A percentile compares a stretch with the other conserved stretches of the same genome.
Conservation (phyloP, 2,329 filamentous ascomycete species). For the Phyllosticta ampelicida region DNA sequence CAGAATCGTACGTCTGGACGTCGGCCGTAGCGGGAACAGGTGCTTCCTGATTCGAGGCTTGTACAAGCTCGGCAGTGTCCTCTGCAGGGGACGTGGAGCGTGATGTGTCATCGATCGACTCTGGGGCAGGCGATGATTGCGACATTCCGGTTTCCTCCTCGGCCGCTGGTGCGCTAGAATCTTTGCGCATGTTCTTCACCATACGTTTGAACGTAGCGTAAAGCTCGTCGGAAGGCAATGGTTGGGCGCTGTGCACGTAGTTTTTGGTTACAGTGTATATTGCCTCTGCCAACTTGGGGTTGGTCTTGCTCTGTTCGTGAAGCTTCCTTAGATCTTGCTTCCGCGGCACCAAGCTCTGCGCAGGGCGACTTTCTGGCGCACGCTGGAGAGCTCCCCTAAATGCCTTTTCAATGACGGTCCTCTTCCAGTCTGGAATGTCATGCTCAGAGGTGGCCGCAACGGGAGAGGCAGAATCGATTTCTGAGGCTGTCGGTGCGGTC, state of each 20-base stretch:
- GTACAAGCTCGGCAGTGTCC: background rate
- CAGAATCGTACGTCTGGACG: background rate
- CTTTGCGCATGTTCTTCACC: constrained; percentile 23
- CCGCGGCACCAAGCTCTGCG: background rate
- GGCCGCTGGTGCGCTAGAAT: background rate
- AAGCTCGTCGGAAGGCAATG: constrained; percentile 24
- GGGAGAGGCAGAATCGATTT: constrained; percentile 1
- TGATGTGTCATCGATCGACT: background rate
- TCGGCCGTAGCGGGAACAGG: background rate
- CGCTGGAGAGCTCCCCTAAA: background rate
- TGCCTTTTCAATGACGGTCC: constrained; percentile 2
- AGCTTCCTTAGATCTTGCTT: constrained; percentile 20
- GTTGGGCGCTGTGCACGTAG: constrained; percentile 26
- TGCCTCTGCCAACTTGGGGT: constrained; percentile 27
- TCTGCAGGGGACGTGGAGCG: background rate
- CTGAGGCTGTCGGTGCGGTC: constrained; percentile 4
- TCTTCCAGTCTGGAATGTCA: background rate
- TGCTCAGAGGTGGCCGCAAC: background rate
- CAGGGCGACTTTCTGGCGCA: background rate
- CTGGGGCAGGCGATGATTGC: constrained; percentile 22
- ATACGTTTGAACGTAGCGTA: constrained; percentile 31
- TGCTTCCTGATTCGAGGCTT: constrained; percentile 1
- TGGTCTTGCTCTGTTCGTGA: constrained; percentile 29
- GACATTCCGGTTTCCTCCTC: constrained; percentile 13
- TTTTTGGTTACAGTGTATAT: constrained; percentile 29